phyloP scores from a whole-genome alignment of 1,284 basidiomycete genomes.

The Neolentinus lepideus region DNA sequence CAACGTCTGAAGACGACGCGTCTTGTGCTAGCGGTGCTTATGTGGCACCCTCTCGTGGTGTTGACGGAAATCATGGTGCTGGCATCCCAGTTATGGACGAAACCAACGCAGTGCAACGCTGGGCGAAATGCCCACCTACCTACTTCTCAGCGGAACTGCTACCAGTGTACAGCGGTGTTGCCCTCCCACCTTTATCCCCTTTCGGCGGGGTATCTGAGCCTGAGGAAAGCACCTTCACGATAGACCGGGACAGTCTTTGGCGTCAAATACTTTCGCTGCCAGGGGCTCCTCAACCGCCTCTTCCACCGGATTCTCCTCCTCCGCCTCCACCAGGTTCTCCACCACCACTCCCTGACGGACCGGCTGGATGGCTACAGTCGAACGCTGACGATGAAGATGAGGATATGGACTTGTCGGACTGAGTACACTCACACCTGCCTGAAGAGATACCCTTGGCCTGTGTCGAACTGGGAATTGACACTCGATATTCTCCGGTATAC shows the following conservation, averaged over 20 bases:
- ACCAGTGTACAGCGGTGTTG: slow-evolving; percentile 40
- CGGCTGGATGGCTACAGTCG: background rate
- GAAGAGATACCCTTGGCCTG: too few species aligned
- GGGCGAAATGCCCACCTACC: slow-evolving; percentile 55
- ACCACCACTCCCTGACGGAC: background rate
- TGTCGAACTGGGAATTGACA: too few species aligned
- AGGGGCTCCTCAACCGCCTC: slow-evolving; percentile 13
- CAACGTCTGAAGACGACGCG: background rate
- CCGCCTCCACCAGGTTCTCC: slow-evolving; percentile 9
- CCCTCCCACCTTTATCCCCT: slow-evolving; percentile 26
- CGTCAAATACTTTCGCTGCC: background rate
- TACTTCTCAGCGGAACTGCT: slow-evolving; percentile 53
- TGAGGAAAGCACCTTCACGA: background rate
- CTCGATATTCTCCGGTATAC: too few species aligned
- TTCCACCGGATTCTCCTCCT: slow-evolving; percentile 9
- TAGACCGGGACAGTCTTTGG: background rate
- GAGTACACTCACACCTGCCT: background rate
- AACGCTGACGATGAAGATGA: slow-evolving; percentile 10
- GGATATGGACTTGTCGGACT: slow-evolving; percentile 27
- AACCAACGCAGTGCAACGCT: too few species aligned
- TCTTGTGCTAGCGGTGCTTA: too few species aligned
- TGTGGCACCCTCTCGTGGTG: too few species aligned
- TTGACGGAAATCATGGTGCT: too few species aligned
- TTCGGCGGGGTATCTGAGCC: background rate
- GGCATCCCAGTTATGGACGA: too few species aligned